phyloP scores from a whole-genome alignment of 257 asterid genomes.

The Perilla frutescens region DNA sequence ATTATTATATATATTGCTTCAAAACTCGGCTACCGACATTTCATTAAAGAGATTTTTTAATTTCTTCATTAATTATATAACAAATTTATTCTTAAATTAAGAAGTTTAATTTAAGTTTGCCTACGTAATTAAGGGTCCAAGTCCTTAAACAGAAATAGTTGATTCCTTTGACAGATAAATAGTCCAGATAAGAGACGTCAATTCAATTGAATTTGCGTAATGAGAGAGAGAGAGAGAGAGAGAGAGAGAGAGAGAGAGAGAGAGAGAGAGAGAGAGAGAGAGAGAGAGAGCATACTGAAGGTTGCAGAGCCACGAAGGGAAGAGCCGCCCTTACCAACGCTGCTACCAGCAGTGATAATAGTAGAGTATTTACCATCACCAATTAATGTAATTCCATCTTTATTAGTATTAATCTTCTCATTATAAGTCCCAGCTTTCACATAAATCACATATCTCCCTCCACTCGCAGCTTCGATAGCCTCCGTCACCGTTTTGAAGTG shows the following conservation, averaged over 20 bases:
- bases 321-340: conserved; percentile 58
- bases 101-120: background rate
- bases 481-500: conserved; percentile 56
- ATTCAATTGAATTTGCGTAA: background rate
- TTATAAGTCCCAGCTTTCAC: conserved; percentile 76
- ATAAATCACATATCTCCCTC: conserved; percentile 66
- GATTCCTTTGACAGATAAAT: conserved; percentile 12
- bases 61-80: background rate
- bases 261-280: conserved; percentile 1
- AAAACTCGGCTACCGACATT: conserved; percentile 9
- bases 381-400: conserved; percentile 74
- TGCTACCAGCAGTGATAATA: conserved; percentile 48
- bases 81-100: background rate
- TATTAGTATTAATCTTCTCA: conserved; percentile 59
- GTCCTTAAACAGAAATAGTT: background rate
- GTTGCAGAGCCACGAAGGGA: conserved; percentile 66
- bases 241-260: background rate
- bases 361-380: conserved; percentile 83
- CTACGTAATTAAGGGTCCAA: background rate
- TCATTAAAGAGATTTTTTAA: background rate
- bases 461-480: conserved; percentile 63
- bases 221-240: background rate
- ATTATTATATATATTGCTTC: background rate
- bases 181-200: conserved; percentile 12
- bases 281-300: conserved; percentile 50